These are phyloP conservation scores for Protea cynaroides DNA, from an alignment of 164 flowering plant species.

Conservation along the genomic window DNA sequence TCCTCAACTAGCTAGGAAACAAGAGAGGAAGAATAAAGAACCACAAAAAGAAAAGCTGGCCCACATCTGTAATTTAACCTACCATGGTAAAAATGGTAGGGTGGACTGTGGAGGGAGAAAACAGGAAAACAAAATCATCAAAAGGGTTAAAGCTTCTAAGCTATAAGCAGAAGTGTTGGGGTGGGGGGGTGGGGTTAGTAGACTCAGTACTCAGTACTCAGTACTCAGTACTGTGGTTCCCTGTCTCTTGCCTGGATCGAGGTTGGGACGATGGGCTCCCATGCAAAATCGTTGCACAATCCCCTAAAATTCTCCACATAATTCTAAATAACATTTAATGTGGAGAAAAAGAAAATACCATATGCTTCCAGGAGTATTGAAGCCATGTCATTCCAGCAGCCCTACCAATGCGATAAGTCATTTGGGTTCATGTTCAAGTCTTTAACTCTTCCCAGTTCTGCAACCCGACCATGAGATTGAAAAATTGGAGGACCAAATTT, in stretches of 20 bases:
- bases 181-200: slow-evolving; percentile 5
- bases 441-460: no score
- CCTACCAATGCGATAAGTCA: no score
- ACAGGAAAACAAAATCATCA: neutral
- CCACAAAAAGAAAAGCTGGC: neutral
- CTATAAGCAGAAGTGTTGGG: neutral
- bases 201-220: no score
- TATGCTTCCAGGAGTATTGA: no score
- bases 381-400: no score
- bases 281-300: slow-evolving; percentile 22
- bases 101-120: no score
- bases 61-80: neutral
- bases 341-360: no score
- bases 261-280: slow-evolving; percentile 30
- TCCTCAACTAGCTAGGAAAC: neutral
- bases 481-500: no score
- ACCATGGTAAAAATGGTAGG: neutral
- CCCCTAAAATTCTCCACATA: slow-evolving; percentile 17
- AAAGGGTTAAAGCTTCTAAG: neutral
- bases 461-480: no score
- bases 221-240: slow-evolving; percentile 7
- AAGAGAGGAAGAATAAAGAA: neutral
- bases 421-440: no score
- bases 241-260: slow-evolving; percentile 26
- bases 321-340: slow-evolving; percentile 12